Conservation (phyloP, 345 rosid species). For the Mallotus nudiflorus region DNA sequence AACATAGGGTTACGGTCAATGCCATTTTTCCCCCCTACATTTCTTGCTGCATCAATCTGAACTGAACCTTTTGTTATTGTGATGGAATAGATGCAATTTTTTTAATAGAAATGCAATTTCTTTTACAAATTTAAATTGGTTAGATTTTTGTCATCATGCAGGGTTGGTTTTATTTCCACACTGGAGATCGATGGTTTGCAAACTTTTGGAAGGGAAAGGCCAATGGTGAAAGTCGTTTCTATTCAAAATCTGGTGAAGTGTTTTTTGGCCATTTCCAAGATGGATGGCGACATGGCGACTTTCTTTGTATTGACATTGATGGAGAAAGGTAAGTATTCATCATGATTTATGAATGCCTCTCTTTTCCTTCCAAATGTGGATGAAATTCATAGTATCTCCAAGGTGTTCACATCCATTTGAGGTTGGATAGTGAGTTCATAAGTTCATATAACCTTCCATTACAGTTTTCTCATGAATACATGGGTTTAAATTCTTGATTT, state of each 20-base stretch:
- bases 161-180: slow-evolving; percentile 97
- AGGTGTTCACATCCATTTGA: neutral
- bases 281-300: slow-evolving; percentile 87
- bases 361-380: neutral
- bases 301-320: slow-evolving; percentile 67
- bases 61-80: neutral
- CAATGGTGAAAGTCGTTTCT: slow-evolving; percentile 91
- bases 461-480: neutral
- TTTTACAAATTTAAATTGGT: neutral
- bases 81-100: neutral
- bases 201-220: slow-evolving; percentile 99
- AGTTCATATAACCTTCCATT: too few species aligned
- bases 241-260: slow-evolving; percentile 76
- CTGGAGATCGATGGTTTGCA: slow-evolving; percentile 90
- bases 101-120: too few species aligned
- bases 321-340: slow-evolving; percentile 67
- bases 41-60: neutral
- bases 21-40: neutral
- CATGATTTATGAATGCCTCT: neutral
- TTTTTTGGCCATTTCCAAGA: slow-evolving; percentile 85
- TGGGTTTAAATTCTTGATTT: neutral
- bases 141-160: slow-evolving; percentile 27
- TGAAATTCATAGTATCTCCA: too few species aligned
- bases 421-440: neutral
- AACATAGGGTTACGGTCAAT: neutral